A percentile compares a stretch with the other conserved stretches of the same genome.
phyloP scores from a whole-genome alignment of 495 filamentous ascomycete genomes.

The Clavariopsis aquatica region DNA sequence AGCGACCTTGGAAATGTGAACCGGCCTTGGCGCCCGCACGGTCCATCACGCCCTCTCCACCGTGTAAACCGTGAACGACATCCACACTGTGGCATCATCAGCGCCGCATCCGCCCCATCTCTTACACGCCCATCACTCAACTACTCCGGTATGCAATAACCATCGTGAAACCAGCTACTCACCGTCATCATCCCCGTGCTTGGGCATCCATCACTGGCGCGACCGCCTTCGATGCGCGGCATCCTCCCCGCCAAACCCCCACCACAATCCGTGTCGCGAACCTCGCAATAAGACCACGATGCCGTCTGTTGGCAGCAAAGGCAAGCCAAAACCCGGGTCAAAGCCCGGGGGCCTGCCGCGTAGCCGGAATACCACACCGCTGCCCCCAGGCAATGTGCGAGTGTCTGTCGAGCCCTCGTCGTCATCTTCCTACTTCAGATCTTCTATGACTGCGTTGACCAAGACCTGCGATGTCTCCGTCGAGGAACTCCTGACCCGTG shows the following conservation, averaged over 20 bases:
- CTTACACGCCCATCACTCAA: background rate
- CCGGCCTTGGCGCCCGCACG: background rate
- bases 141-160: background rate
- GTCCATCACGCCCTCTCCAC: background rate
- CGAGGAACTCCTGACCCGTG: slow-evolving; percentile 37
- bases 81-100: background rate
- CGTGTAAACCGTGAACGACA: background rate
- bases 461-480: slow-evolving; percentile 31
- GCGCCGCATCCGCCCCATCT: background rate
- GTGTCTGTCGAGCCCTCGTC: slow-evolving; percentile 31
- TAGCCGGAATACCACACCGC: slow-evolving; percentile 44
- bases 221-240: background rate
- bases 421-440: slow-evolving; percentile 34
- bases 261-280: slow-evolving; percentile 1
- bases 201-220: background rate
- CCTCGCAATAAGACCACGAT: slow-evolving; percentile 13
- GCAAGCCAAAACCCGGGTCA: slow-evolving; percentile 31
- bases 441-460: slow-evolving; percentile 22
- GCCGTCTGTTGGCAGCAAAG: slow-evolving; percentile 37
- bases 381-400: slow-evolving; percentile 32
- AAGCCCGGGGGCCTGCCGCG: slow-evolving; percentile 29
- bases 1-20: background rate
- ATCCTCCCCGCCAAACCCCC: slow-evolving; percentile 7
- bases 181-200: background rate
- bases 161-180: too few relatives aligned